Evolutionary conservation across 352 stramenopile species (phyloP), one percentile per base, ranked within the genome.

Genomic region (Globisporangium spinosum): DNA sequence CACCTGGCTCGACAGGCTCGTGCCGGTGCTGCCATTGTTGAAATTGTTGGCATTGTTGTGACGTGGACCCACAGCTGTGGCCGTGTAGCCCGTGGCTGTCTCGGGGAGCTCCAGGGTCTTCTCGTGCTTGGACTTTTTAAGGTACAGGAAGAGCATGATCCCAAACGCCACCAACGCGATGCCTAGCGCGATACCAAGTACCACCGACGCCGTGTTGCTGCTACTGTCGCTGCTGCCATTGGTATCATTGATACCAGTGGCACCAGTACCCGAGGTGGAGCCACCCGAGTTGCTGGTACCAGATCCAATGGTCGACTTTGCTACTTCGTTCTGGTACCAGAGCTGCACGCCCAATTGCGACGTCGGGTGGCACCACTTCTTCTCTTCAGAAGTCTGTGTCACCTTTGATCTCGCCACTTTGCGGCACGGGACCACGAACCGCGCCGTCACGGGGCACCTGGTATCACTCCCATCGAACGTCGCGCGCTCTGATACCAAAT

Each of bases 291-390:
- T 32, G 40, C 13, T 60, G 29, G 51, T 45, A 25, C 1, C 20
- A 25, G 13, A 71, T 58, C 32, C 40, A 20, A 15, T 49, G 15
- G 38, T 45, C 6, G 13, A 49, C n/a, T n/a, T n/a, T 49, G 13
- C 40, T 8, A 22, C 15, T 49, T 62, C 68, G 47, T 71, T 49
- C 23, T 67, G 9, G 10, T 80, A 29, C 77, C 75, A 83, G 3
- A 73, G 64, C 22, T 59, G 40, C 8, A 83, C 72, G 0, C 74
- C 68, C 0, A 71, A 35, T 0, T 77, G 64, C 5, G 73, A 73
- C 68, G 72, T 54, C 1, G 77, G 77, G 20, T 71, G 66, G 43
- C 77, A 83, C 77, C 77, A 81, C 6, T 67, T 73, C 34, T 67
- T 62, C 58, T 81, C 54, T 29, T 79, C 61, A 0, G 53, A 25